Percentiles rank a stretch among this genome's conserved stretches.
These are phyloP conservation scores for Pseudozyma thailandica DNA, from an alignment of 1,284 basidiomycete species.

Conservation along the genomic window DNA sequence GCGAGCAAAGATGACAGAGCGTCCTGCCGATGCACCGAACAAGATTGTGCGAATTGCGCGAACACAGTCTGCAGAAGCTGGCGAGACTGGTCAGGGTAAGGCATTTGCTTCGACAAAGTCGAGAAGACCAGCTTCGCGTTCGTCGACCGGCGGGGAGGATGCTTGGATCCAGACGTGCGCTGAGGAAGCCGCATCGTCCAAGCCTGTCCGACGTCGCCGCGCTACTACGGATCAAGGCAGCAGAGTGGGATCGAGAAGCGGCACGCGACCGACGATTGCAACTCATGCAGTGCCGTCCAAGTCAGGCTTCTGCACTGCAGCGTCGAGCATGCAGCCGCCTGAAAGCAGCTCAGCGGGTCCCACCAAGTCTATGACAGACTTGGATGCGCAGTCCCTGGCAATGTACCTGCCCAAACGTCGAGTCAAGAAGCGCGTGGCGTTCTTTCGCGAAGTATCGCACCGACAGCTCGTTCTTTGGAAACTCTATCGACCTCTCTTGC, in stretches of 20 bases:
- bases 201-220: slow-evolving; percentile 11
- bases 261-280: slow-evolving; percentile 1
- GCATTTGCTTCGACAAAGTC: slow-evolving; percentile 16
- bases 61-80: slow-evolving; percentile 3
- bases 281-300: slow-evolving; percentile 23
- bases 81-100: neutral
- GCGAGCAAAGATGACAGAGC: slow-evolving; percentile 46
- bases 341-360: neutral
- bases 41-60: slow-evolving; percentile 7
- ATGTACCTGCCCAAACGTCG: slow-evolving; percentile 19
- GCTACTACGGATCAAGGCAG: neutral
- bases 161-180: slow-evolving; percentile 47
- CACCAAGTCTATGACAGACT: neutral
- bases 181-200: slow-evolving; percentile 24
- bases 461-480: slow-evolving; percentile 36
- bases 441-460: slow-evolving; percentile 38
- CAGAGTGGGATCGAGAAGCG: slow-evolving; percentile 9
- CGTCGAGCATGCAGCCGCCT: no score
- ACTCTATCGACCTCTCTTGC: slow-evolving; percentile 54
- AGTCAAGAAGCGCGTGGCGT: slow-evolving; percentile 31
- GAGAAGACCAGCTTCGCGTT: slow-evolving; percentile 8
- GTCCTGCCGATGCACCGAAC: slow-evolving; percentile 6
- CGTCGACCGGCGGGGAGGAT: slow-evolving; percentile 27
- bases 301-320: slow-evolving; percentile 15
- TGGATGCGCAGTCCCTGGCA: slow-evolving; percentile 3